Percentiles rank a stretch among this genome's conserved stretches.
Conservation (phyloP, 495 filamentous ascomycete genomes). For the Penicillium robsamsonii region DNA sequence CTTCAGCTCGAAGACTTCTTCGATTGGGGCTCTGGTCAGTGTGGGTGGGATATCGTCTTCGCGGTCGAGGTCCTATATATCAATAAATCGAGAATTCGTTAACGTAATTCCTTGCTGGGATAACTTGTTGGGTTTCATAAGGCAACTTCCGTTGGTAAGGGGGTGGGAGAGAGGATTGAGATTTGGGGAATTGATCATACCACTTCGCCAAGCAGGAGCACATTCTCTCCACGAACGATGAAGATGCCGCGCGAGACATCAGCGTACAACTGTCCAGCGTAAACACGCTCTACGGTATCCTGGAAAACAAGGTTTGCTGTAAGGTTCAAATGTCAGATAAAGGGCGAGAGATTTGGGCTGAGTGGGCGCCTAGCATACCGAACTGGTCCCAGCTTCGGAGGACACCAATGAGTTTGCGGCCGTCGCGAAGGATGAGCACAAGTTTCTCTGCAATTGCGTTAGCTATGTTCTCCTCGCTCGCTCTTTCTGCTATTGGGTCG, state of each 20-base stretch:
- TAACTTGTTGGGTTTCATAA: not conserved
- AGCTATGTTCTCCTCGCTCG: not conserved
- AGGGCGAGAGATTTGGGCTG: slow-evolving; percentile 6
- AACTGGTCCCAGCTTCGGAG: slow-evolving; percentile 98
- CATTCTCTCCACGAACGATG: slow-evolving; percentile 90
- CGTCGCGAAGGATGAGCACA: slow-evolving; percentile 83
- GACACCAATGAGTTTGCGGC: slow-evolving; percentile 88
- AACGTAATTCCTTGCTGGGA: not conserved
- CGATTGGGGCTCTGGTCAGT: slow-evolving; percentile 62
- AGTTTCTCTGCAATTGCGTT: slow-evolving; percentile 73
- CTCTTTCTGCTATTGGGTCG: not conserved
- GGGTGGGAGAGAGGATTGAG: not conserved
- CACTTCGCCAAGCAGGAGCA: slow-evolving; percentile 87
- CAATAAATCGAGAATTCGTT: not conserved
- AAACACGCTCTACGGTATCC: slow-evolving; percentile 84
- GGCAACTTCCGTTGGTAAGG: not conserved
- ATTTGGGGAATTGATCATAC: slow-evolving; percentile 36
- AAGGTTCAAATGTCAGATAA: slow-evolving; percentile 11
- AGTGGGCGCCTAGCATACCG: slow-evolving; percentile 53
- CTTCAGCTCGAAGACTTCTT: slow-evolving; percentile 68
- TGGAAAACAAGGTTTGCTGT: slow-evolving; percentile 92
- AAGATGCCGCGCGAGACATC: slow-evolving; percentile 81
- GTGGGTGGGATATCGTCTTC: slow-evolving; percentile 81
- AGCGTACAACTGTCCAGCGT: slow-evolving; percentile 69
- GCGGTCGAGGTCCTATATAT: slow-evolving; percentile 75